Conservation (phyloP, 768 basidiomycete genomes). For the Trametes cinnabarina region DNA sequence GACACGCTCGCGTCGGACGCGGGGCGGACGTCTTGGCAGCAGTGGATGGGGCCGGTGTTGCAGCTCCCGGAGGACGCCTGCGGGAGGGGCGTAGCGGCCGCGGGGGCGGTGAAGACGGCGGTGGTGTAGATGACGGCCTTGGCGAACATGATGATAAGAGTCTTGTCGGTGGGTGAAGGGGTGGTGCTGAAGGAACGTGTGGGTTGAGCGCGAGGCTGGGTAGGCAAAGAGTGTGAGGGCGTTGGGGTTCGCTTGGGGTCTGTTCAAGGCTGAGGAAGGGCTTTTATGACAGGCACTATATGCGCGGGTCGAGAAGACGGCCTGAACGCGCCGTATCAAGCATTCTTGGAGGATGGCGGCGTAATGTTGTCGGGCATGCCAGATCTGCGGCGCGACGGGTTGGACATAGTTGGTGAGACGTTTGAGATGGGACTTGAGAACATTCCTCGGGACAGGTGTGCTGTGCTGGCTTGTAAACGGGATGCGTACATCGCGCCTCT, state of each 20-base stretch:
- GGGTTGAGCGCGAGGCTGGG: constrained; percentile 6
- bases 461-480: no score
- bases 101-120: constrained; percentile 13
- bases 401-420: neutral
- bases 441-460: neutral
- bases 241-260: constrained; percentile 9
- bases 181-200: constrained; percentile 4
- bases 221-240: constrained; percentile 9
- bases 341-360: neutral
- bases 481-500: no score
- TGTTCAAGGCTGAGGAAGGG: neutral
- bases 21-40: constrained; percentile 11
- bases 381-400: neutral
- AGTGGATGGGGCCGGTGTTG: constrained; percentile 16
- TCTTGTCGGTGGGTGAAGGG: neutral
- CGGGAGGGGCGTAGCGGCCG: constrained; percentile 11
- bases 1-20: neutral
- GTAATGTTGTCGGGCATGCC: neutral
- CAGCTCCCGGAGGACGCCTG: constrained; percentile 2
- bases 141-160: constrained; percentile 13
- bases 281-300: neutral
- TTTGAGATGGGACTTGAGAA: neutral
- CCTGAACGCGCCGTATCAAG: neutral
- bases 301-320: neutral
- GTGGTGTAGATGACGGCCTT: constrained; percentile 10